Base-by-base conservation (phyloP, 352 stramenopile genomes). In the Phytophthora capsici region DNA sequence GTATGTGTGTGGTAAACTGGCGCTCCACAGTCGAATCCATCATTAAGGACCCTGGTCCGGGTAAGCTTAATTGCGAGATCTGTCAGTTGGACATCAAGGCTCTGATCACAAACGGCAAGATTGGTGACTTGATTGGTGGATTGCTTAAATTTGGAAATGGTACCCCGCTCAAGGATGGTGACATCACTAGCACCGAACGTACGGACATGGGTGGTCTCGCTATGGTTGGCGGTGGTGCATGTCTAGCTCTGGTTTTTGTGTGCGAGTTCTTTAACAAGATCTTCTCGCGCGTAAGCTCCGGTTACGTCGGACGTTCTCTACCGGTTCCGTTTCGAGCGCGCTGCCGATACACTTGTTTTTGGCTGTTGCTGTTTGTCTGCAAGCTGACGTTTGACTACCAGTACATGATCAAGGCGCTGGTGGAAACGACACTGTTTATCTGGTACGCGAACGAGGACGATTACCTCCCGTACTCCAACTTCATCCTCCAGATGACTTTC, bases 331-430 rank as follows among this genome's bases (percentile, higher is more conserved):
- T 90, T 57, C 73, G 71, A 20, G 77, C 63, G 8, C 93, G 86
- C 59, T 92, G 82, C 46, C 85, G 85, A 12, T 95, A 95, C 73
- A 66, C 75, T 47, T 95, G 87, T 67, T 95, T 95, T 50, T 95
- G 85, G 87, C 26, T 95, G 3, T 53, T 92, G 9, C 36, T 95
- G 37, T 91, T 91, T 54, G 1, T 77, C 4, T 76, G 84, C 68
- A 95, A 95, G 57, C 64, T 95, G 14, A 85, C 71, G 14, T 93
- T 95, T 67, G 85, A 93, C 55, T 95, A 95, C 73, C 83, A 93
- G 66, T 93, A 90, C 34, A 91, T 95, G 74, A 56, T 95, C 49
- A 95, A 95, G 67, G 75, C 59, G 19, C 61, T 95, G n/a, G 85
- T 95, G 14, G 87, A 95, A 57, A 93, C 87, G 14, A 89, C 87